Evolutionary conservation across 139 green algal genomes (phyloP).

Genomic region (Desmodesmus armatus): DNA sequence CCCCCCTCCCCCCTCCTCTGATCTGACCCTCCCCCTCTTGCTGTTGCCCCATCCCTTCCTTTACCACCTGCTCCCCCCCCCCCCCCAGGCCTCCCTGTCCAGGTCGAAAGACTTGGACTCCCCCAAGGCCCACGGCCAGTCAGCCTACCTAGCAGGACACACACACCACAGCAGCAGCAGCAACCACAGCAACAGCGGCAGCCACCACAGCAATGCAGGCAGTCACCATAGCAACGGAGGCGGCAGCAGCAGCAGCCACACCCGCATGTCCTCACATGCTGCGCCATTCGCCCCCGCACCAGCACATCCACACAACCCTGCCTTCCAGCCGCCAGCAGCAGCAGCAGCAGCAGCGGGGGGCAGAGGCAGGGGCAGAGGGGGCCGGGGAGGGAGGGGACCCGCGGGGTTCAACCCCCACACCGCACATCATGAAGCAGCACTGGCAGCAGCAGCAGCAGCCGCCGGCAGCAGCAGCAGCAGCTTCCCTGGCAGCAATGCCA

Average conservation of each 20-base stretch:
- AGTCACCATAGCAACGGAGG: background rate
- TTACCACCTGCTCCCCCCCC: no score
- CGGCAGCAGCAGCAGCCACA: background rate
- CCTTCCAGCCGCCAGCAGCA: background rate
- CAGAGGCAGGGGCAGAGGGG: conserved; percentile 6
- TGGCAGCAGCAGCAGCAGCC: background rate
- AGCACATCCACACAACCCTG: background rate
- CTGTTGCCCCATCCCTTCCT: no score
- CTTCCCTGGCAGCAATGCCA: background rate
- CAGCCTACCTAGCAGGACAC: background rate
- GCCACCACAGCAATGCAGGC: background rate
- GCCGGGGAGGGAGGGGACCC: background rate
- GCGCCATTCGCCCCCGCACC: background rate
- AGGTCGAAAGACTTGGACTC: no score
- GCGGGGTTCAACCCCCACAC: background rate
- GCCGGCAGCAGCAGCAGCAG: background rate
- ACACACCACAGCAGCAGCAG: background rate
- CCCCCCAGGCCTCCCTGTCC: no score
- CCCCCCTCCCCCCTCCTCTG: no score
- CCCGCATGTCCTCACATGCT: no score
- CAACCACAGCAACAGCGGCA: background rate
- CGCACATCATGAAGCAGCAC: background rate
- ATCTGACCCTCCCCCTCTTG: no score
- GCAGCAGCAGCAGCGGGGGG: background rate
- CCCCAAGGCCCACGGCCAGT: background rate